Percentiles rank a stretch among this genome's conserved stretches.
Evolutionary conservation across 2,329 filamentous ascomycete species (phyloP).

Genomic region (Aspergillus fumigatiaffinis): DNA sequence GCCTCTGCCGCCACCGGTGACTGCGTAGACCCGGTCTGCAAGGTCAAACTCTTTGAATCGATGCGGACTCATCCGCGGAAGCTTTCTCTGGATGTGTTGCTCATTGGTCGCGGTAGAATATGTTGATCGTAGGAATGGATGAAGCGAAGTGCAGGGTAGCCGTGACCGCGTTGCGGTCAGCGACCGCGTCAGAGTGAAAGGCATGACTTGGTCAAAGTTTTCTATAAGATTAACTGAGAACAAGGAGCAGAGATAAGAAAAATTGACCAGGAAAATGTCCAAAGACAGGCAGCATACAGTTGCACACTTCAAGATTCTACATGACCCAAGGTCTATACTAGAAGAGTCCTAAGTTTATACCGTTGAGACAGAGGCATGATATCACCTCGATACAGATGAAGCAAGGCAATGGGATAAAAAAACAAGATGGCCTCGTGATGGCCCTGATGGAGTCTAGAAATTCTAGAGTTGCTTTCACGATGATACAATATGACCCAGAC

Average conservation of each 20-base stretch:
- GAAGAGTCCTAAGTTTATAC: neutral
- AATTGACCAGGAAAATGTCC: neutral
- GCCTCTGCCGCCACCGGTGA: constrained; percentile 44
- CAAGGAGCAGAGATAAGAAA: neutral
- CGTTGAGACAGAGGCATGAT: neutral
- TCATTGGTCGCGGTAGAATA: constrained; percentile 20
- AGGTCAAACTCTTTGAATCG: constrained; percentile 43
- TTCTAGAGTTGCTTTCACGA: constrained; percentile 23
- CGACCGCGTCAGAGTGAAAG: constrained; percentile 13
- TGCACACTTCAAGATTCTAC: neutral
- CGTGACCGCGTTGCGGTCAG: constrained; percentile 13
- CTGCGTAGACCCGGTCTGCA: constrained; percentile 37
- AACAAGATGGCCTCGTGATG: constrained; percentile 24
- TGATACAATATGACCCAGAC: constrained; percentile 24
- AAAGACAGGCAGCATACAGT: neutral
- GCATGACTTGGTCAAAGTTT: constrained; percentile 10
- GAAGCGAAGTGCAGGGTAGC: constrained; percentile 1
- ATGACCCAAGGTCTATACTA: neutral
- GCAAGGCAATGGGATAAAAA: constrained; percentile 12
- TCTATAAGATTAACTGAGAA: constrained; percentile 3
- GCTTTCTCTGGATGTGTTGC: constrained; percentile 32
- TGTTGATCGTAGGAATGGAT: constrained; percentile 8
- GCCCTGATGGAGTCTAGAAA: constrained; percentile 12
- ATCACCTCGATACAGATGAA: neutral
- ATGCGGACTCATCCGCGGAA: constrained; percentile 19